A percentile compares a stretch with the other conserved stretches of the same genome.
phyloP scores from a whole-genome alignment of 441 rosid species.

The Adansonia grandidieri region DNA sequence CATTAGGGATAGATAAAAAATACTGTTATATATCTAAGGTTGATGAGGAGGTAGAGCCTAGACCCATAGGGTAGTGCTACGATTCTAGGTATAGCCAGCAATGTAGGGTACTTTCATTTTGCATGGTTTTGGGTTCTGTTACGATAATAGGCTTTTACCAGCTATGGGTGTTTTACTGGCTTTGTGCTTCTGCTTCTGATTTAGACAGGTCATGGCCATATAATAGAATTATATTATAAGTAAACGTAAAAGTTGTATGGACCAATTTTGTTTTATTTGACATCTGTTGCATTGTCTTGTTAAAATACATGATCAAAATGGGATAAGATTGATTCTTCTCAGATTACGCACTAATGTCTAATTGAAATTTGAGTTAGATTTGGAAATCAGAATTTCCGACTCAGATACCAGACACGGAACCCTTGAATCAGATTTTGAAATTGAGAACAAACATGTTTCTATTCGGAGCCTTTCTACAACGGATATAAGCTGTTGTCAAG shows the following conservation, averaged over 20 bases:
- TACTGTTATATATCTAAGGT: not conserved
- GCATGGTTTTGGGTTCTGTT: slow-evolving; percentile 32
- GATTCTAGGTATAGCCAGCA: slow-evolving; percentile 1
- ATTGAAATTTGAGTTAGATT: not conserved
- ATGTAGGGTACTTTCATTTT: slow-evolving; percentile 26
- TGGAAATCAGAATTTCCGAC: not conserved
- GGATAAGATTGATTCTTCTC: not conserved
- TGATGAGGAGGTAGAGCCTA: slow-evolving; percentile 11
- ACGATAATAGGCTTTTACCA: not conserved
- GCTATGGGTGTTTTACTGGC: slow-evolving; percentile 16
- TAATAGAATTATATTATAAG: not conserved
- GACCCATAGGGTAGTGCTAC: slow-evolving; percentile 6
- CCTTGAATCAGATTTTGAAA: not conserved
- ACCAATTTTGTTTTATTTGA: not conserved
- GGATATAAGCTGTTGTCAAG: too few species aligned
- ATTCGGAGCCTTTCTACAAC: too few species aligned
- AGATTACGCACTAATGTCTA: not conserved
- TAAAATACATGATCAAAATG: not conserved
- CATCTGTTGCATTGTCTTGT: not conserved
- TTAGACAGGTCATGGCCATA: not conserved
- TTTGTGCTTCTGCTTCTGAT: slow-evolving; percentile 21
- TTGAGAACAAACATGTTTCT: too few species aligned
- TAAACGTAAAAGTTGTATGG: not conserved
- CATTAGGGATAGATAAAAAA: not conserved
- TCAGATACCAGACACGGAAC: not conserved